Base-by-base conservation (phyloP, 2,329 filamentous ascomycete species). In the Aspergillus cejpii region DNA sequence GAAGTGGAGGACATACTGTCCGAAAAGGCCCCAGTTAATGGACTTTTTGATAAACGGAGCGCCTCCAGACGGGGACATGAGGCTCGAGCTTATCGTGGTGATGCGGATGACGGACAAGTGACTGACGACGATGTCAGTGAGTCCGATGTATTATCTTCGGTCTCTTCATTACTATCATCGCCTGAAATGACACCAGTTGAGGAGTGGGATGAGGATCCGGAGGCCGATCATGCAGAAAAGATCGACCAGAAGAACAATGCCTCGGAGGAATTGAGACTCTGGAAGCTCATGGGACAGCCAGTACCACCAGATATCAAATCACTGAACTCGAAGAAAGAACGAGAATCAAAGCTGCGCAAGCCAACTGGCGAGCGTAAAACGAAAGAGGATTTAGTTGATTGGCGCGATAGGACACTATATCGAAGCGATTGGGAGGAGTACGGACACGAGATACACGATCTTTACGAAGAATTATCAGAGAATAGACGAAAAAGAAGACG, bases 381-480 rank as follows among this genome's bases (percentile, higher is more conserved):
- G 42, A 53, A 51, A 43, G 52, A 66, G 37, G 66, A 72, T 8
- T 43, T 67, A 7, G 54, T 63, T n/a, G 62, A 72, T 39, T 80
- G 77, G 77, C 68, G 73, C 40, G 64, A 65, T 20, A 64, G 61
- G 39, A 63, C 67, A 1, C 55, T 73, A 1, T 77, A 74, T 41
- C 68, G 64, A 37, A 65, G 69, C 14, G 66, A 72, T 24, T 80
- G 77, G 77, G 76, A 79, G 53, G 60, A 62, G n/a, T 65, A 63
- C 44, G 63, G 63, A 1, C 50, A 56, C 27, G 58, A 58, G 6
- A 45, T 54, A 1, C 39, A 55, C 8, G 52, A 64, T 15, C 37
- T 65, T 5, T 53, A 63, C 12, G 57, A 63, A 7, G 58, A 63
- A 1, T 43, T 69, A 37, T 48, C 46, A 17, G 51, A 55, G 34